Base-by-base conservation (phyloP, 1,139 yeast species). In the Wickerhamomyces sp. region DNA sequence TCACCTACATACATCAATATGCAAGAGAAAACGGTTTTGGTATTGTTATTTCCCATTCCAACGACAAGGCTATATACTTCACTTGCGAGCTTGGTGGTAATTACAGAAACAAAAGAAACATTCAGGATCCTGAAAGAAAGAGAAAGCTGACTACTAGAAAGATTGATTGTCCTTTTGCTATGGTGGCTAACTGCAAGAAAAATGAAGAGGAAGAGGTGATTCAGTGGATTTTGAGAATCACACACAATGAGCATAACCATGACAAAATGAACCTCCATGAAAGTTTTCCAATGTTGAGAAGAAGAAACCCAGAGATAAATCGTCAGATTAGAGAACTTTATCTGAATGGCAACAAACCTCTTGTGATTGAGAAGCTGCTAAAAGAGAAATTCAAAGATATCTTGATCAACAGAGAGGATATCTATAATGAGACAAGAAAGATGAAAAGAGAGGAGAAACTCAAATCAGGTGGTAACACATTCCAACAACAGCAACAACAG, bases 101-200 rank as follows among this genome's bases (percentile, higher is more conserved):
- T 10, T 51, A 51, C 37, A 44, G 55, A 42, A 51, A 51, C 33
- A 51, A 51, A 40, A 44, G 55, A 40, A 51, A 51, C 33, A 49
- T 51, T 38, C 44, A 50, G 32, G 55, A 51, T 28, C 49, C 49
- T 37, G 53, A 49, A 40, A 46, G 55, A 42, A 51, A 51, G 40
- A 42, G 55, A 28, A 49, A 49, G 28, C 32, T 51, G 16, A 51
- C 54, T 6, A 51, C 55, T 15, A 44, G 55, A 46, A 51, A 51
- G 37, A 49, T 49, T 36, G 50, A 51, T 29, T 51, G 55, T 34
- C 54, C 55, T 1, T 51, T 51, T 40, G 36, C 52, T 4, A 51
- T 51, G 55, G 55, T 51, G 26, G 55, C 54, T 10, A 51, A 51
- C 26, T 51, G 54, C 33, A 51, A 51, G 38, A 49, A 47, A 39